Evolutionary conservation across 495 filamentous ascomycete genomes (phyloP).

Genomic region (Margaritispora aquatica): DNA sequence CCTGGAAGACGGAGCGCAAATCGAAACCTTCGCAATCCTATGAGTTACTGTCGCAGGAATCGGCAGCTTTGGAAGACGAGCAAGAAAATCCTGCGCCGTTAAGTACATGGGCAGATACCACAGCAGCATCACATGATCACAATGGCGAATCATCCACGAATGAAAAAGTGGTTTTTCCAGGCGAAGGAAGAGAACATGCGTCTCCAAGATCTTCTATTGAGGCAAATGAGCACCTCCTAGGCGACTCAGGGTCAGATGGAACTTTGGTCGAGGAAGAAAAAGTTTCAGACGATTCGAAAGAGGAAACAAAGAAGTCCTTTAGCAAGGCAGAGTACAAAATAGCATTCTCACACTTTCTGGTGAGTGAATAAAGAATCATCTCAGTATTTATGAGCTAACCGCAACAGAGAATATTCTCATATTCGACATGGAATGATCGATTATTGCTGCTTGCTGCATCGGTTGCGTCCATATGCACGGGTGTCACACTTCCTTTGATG

Average conservation of each 20-base stretch:
- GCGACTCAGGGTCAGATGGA: background rate
- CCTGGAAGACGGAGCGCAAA: background rate
- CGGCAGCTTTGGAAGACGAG: background rate
- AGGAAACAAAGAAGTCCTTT: conserved; percentile 19
- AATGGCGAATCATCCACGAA: background rate
- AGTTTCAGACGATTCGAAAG: conserved; percentile 1
- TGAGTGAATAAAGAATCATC: conserved; percentile 10
- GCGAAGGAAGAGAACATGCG: background rate
- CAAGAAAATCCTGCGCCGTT: background rate
- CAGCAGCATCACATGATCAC: background rate
- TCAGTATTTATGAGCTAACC: background rate
- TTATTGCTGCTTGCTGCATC: conserved; percentile 32
- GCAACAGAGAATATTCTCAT: conserved; percentile 42
- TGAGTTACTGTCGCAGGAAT: background rate
- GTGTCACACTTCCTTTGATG: conserved; percentile 42
- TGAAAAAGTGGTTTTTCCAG: background rate
- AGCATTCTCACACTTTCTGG: conserved; percentile 30
- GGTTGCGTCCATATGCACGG: conserved; percentile 41
- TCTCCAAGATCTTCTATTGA: background rate
- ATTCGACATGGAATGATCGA: conserved; percentile 39
- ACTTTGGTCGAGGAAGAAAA: background rate
- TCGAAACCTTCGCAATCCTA: background rate
- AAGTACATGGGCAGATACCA: background rate
- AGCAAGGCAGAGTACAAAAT: conserved; percentile 23
- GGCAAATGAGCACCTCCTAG: background rate